Conservation (phyloP, 495 filamentous ascomycete species). For the Sabuloglossum arenarium region DNA sequence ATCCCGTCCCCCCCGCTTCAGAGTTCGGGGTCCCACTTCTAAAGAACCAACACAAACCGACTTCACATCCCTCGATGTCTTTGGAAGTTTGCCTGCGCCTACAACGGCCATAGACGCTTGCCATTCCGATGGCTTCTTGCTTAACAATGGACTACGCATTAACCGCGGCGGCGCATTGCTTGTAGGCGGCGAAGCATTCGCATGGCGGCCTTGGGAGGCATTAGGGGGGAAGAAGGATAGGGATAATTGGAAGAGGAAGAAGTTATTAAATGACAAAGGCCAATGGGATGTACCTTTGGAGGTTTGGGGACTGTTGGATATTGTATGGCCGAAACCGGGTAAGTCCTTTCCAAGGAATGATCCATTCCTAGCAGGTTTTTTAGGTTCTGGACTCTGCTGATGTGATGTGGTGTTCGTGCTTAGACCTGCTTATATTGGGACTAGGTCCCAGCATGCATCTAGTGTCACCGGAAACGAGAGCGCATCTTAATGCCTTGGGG, state of each 20-base stretch:
- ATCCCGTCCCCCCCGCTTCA: slow-evolving; percentile 4
- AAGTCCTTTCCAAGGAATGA: slow-evolving; percentile 13
- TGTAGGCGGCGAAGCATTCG: slow-evolving; percentile 67
- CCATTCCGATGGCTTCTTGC: slow-evolving; percentile 52
- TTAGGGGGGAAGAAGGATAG: slow-evolving; percentile 10
- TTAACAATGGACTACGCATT: slow-evolving; percentile 57
- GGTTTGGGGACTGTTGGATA: slow-evolving; percentile 53
- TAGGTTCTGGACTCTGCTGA: too few relatives aligned
- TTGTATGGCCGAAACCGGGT: slow-evolving; percentile 88
- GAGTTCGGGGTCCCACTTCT: slow-evolving; percentile 36
- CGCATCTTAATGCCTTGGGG: slow-evolving; percentile 51
- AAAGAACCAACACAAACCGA: slow-evolving; percentile 50
- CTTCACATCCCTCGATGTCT: slow-evolving; percentile 54
- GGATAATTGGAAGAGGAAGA: slow-evolving; percentile 17
- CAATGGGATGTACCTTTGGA: slow-evolving; percentile 56
- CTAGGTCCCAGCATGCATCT: slow-evolving; percentile 55
- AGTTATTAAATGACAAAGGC: slow-evolving; percentile 50
- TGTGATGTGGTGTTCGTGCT: not conserved
- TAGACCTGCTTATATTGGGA: slow-evolving; percentile 79
- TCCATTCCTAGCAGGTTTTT: slow-evolving; percentile 5
- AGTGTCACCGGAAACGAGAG: slow-evolving; percentile 50
- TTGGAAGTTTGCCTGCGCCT: slow-evolving; percentile 54
- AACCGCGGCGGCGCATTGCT: slow-evolving; percentile 44
- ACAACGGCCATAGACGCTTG: slow-evolving; percentile 68
- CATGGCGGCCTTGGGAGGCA: slow-evolving; percentile 60